These are phyloP conservation scores for Lodderomyces parapsilosis DNA, from an alignment of 1,139 yeast genomes.

Conservation along the genomic window DNA sequence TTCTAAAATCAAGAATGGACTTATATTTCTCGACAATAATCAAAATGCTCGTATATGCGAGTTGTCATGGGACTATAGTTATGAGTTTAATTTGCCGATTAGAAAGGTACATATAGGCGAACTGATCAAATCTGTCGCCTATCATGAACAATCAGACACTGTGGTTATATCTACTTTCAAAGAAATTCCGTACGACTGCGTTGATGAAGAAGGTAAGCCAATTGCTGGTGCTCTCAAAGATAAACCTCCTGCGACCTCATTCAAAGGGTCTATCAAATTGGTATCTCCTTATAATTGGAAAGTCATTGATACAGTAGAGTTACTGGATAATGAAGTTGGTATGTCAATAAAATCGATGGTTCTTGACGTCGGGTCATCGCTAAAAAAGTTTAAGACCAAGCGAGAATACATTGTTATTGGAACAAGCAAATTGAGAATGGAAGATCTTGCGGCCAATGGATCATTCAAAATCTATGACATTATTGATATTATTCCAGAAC, in stretches of 20 bases:
- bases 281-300: constrained; percentile 78
- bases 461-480: constrained; percentile 72
- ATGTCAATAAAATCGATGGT: constrained; percentile 57
- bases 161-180: constrained; percentile 64
- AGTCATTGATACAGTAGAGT: constrained; percentile 66
- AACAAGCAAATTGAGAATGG: constrained; percentile 73
- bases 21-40: constrained; percentile 70
- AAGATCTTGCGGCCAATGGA: constrained; percentile 83
- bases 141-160: constrained; percentile 68
- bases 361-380: constrained; percentile 49
- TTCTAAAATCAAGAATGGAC: constrained; percentile 44
- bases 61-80: constrained; percentile 51
- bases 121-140: constrained; percentile 68
- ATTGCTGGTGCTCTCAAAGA: constrained; percentile 57
- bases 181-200: constrained; percentile 60
- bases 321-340: constrained; percentile 68
- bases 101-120: constrained; percentile 54
- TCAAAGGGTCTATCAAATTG: constrained; percentile 60
- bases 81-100: constrained; percentile 66
- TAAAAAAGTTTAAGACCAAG: constrained; percentile 53
- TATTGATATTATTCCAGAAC: constrained; percentile 86
- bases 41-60: constrained; percentile 73
- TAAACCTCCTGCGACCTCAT: constrained; percentile 51
- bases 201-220: constrained; percentile 73
- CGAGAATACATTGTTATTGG: constrained; percentile 79